Evolutionary conservation across 345 rosid species (phyloP).

Genomic region (Litchi chinensis): DNA sequence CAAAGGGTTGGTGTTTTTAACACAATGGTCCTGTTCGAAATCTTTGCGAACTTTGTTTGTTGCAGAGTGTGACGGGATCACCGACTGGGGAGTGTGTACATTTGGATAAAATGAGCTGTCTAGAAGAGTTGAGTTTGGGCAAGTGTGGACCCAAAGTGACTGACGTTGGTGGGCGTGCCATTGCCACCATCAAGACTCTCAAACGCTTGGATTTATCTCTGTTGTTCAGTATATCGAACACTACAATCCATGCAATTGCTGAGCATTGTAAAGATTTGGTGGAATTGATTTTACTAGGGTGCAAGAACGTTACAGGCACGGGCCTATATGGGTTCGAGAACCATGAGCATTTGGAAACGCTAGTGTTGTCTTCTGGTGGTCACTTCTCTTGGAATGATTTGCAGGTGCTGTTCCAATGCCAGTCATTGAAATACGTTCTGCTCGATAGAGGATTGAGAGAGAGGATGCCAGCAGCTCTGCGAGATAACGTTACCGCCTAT

Average conservation of each 20-base stretch:
- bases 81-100: constrained; percentile 40
- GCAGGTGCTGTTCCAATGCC: constrained; percentile 28
- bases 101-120: constrained; percentile 32
- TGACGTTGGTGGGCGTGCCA: constrained; percentile 30
- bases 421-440: constrained; percentile 33
- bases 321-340: constrained; percentile 35
- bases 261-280: constrained; percentile 34
- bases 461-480: constrained; percentile 35
- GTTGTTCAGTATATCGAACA: constrained; percentile 46
- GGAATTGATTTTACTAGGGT: constrained; percentile 42
- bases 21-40: constrained; percentile 34
- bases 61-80: constrained; percentile 40
- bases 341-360: constrained; percentile 33
- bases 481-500: constrained; percentile 26
- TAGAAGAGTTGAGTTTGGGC: constrained; percentile 50
- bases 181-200: constrained; percentile 36
- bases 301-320: constrained; percentile 41
- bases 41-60: constrained; percentile 37
- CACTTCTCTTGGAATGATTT: constrained; percentile 27
- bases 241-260: constrained; percentile 35
- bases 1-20: constrained; percentile 33
- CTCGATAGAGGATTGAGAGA: constrained; percentile 38
- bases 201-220: constrained; percentile 41
- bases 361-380: constrained; percentile 38
- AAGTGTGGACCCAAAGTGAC: constrained; percentile 51